Evolutionary conservation across 2,329 filamentous ascomycete species (phyloP).

Genomic region (Domatiomyces catenatus): DNA sequence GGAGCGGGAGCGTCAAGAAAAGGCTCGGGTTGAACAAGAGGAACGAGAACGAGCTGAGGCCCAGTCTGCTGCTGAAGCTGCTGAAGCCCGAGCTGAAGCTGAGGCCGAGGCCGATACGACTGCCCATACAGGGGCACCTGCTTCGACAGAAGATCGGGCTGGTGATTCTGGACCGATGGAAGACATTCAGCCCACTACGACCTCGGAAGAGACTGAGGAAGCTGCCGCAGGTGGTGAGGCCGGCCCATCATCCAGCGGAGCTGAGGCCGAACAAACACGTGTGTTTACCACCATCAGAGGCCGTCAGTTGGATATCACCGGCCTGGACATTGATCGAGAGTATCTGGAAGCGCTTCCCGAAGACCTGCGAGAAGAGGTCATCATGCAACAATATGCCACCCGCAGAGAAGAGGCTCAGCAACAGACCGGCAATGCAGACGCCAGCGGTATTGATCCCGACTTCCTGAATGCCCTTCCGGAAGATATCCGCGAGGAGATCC

Average conservation of each 20-base stretch:
- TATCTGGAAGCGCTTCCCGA: slow-evolving; percentile 96
- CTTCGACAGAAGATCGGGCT: neutral
- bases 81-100: slow-evolving; percentile 16
- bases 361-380: slow-evolving; percentile 88
- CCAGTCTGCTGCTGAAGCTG: slow-evolving; percentile 26
- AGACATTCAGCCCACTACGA: slow-evolving; percentile 46
- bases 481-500: slow-evolving; percentile 77
- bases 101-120: slow-evolving; percentile 8
- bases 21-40: slow-evolving; percentile 53
- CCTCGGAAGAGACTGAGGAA: slow-evolving; percentile 19
- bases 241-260: slow-evolving; percentile 20
- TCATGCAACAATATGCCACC: slow-evolving; percentile 75
- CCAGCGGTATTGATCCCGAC: slow-evolving; percentile 37
- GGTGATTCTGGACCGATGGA: slow-evolving; percentile 49
- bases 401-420: slow-evolving; percentile 67
- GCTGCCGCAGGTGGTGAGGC: slow-evolving; percentile 20
- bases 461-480: slow-evolving; percentile 86
- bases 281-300: slow-evolving; percentile 74
- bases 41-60: slow-evolving; percentile 23
- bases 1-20: slow-evolving; percentile 51
- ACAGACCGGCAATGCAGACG: slow-evolving; percentile 33
- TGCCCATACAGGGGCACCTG: slow-evolving; percentile 9
- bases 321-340: slow-evolving; percentile 81
- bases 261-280: slow-evolving; percentile 41
- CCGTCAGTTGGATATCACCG: slow-evolving; percentile 80